Evolutionary conservation across 1,284 basidiomycete genomes (phyloP), one percentile per base, ranked within the genome.

Genomic region (Pseudozyma pruni): DNA sequence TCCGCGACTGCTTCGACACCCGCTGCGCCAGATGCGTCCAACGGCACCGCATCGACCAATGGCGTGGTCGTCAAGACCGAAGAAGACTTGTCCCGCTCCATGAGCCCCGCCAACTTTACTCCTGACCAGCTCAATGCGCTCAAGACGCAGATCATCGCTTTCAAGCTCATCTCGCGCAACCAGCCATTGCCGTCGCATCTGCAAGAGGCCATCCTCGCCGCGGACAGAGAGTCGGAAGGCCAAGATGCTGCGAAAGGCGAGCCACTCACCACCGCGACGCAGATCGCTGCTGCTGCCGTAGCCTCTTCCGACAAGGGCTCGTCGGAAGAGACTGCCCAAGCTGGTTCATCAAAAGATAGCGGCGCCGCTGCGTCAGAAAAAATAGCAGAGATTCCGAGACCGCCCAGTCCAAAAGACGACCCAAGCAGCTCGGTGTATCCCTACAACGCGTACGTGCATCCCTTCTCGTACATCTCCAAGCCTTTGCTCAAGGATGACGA

Each of bases 361-460:
- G 50, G 61, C 14, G 39, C 58, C 13, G 44, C 56, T 32, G 40
- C 40, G 17, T 57, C 58, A 49, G 81, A 75, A 63, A 73, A 48
- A 45, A 73, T 29, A 59, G 63, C 11, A 77, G 82, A 50, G 63
- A 78, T 41, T 10, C 52, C 51, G 25, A 56, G 61, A 29, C 67
- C 67, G n/a, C 51, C 74, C 25, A 62, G 66, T 37, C 80, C 80
- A 29, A 55, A 68, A 34, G 90, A 93, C 81, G 89, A 95, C 80
- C 85, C 88, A 42, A 86, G 87, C 62, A 93, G 92, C 3, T 87
- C 89, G 47, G 89, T 97, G 58, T 95, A 96, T 79, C 95, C 95
- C 0, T 97, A 95, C 86, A 98, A 97, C 83, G 90, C 94, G n/a
- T 96, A 90, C 83, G 86, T 87, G 23, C 89, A 94, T 78, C 95